Evolutionary conservation across 192 early-diverging fungal species (phyloP).

Genomic region (Backusella psychrophila): DNA sequence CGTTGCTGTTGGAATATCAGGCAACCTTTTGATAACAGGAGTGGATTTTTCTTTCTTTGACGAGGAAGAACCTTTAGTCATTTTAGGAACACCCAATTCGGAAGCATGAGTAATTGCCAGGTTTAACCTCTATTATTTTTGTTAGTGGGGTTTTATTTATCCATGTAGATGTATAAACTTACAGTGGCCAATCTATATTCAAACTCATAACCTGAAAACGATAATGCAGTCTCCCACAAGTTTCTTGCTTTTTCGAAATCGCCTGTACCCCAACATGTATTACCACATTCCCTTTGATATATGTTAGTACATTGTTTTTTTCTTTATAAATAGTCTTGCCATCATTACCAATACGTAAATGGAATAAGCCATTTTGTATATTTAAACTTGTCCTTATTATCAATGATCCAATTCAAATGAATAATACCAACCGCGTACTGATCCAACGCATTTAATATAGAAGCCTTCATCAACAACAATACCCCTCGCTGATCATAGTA

Average conservation of each 20-base stretch:
- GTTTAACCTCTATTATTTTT: slow-evolving; percentile 24
- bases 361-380: slow-evolving; percentile 51
- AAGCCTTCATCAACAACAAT: slow-evolving; percentile 46
- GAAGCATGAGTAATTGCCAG: slow-evolving; percentile 29
- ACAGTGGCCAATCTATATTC: slow-evolving; percentile 43
- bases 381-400: slow-evolving; percentile 36
- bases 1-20: background rate
- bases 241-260: slow-evolving; percentile 33
- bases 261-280: slow-evolving; percentile 42
- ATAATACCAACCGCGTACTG: slow-evolving; percentile 40
- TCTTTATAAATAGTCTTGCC: background rate
- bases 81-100: slow-evolving; percentile 28
- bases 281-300: slow-evolving; percentile 42
- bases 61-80: background rate
- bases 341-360: slow-evolving; percentile 48
- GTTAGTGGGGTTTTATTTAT: background rate
- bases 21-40: background rate
- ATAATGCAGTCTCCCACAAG: slow-evolving; percentile 45
- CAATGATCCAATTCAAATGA: slow-evolving; percentile 51
- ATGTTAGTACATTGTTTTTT: background rate
- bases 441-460: slow-evolving; percentile 43
- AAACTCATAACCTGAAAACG: slow-evolving; percentile 49
- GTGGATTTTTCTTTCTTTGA: background rate
- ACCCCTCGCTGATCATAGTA: slow-evolving; percentile 44
- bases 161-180: background rate